These are phyloP conservation scores for Steccherinum ochraceum DNA, from an alignment of 768 basidiomycete species.

Conservation along the genomic window DNA sequence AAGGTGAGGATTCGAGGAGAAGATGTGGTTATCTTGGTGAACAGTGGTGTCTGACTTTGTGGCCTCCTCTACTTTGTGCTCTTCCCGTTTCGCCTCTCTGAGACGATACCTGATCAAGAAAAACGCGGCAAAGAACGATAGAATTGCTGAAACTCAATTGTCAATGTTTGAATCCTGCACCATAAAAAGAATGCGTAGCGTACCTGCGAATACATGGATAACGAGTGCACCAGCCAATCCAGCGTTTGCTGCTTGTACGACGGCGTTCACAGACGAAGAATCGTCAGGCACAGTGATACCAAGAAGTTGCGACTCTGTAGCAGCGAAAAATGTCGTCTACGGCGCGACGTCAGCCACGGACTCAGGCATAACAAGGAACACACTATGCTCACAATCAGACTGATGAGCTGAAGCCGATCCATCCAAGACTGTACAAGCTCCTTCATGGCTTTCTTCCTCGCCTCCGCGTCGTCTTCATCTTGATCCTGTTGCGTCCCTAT, in stretches of 20 bases:
- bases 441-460: constrained; percentile 37
- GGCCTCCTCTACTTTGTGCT: constrained; percentile 32
- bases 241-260: constrained; percentile 28
- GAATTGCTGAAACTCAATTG: constrained; percentile 22
- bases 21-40: constrained; percentile 17
- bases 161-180: not conserved
- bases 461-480: constrained; percentile 39
- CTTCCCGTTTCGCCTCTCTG: constrained; percentile 44
- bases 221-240: constrained; percentile 43
- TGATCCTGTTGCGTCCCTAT: constrained; percentile 45
- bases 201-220: constrained; percentile 46
- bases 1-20: constrained; percentile 42
- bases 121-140: constrained; percentile 51
- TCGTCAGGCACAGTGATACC: constrained; percentile 32
- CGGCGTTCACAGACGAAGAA: not conserved
- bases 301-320: constrained; percentile 47
- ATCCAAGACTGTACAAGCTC: constrained; percentile 57
- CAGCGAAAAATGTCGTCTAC: constrained; percentile 58
- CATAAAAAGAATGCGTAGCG: not conserved
- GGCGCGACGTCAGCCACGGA: not conserved
- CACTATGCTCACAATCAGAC: constrained; percentile 41
- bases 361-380: not conserved
- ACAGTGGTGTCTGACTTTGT: not conserved
- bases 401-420: constrained; percentile 56
- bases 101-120: constrained; percentile 50